phyloP scores from a whole-genome alignment of 2,329 filamentous ascomycete species.

The Rachicladosporium sp. region DNA sequence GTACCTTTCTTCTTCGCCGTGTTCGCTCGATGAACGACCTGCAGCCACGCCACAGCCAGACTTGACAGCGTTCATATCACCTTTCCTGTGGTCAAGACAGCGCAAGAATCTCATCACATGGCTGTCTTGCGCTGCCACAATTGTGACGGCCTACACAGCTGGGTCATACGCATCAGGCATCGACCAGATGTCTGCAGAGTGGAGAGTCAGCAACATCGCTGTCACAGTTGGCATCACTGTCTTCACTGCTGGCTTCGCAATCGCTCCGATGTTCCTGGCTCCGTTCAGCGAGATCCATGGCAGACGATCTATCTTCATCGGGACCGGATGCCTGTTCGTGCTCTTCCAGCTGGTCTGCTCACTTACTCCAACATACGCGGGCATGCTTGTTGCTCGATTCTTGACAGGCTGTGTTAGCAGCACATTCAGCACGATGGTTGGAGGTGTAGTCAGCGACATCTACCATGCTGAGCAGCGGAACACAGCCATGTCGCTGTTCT shows the following conservation, averaged over 20 bases:
- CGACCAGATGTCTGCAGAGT: constrained; percentile 51
- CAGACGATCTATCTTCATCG: constrained; percentile 67
- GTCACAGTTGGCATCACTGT: constrained; percentile 65
- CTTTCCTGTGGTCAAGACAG: constrained; percentile 57
- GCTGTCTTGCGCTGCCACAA: constrained; percentile 64
- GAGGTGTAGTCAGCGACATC: constrained; percentile 81
- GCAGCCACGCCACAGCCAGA: constrained; percentile 46
- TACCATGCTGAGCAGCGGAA: constrained; percentile 70
- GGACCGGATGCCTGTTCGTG: constrained; percentile 60
- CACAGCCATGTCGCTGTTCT: constrained; percentile 80
- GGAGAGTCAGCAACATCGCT: constrained; percentile 52
- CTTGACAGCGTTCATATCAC: constrained; percentile 53
- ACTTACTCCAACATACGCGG: constrained; percentile 54
- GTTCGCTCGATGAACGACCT: constrained; percentile 11
- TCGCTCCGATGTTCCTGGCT: constrained; percentile 78
- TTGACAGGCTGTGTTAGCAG: constrained; percentile 66
- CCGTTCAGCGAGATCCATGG: constrained; percentile 85
- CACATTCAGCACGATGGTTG: constrained; percentile 77
- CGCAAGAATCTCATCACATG: constrained; percentile 60
- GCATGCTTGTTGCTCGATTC: constrained; percentile 65
- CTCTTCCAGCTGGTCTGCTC: constrained; percentile 62
- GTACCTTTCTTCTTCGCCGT: constrained; percentile 20
- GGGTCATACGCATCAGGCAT: constrained; percentile 66
- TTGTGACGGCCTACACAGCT: constrained; percentile 66
- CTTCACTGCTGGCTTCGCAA: constrained; percentile 68